Conservation (phyloP, 495 filamentous ascomycete species). For the Penicillium goetzii region DNA sequence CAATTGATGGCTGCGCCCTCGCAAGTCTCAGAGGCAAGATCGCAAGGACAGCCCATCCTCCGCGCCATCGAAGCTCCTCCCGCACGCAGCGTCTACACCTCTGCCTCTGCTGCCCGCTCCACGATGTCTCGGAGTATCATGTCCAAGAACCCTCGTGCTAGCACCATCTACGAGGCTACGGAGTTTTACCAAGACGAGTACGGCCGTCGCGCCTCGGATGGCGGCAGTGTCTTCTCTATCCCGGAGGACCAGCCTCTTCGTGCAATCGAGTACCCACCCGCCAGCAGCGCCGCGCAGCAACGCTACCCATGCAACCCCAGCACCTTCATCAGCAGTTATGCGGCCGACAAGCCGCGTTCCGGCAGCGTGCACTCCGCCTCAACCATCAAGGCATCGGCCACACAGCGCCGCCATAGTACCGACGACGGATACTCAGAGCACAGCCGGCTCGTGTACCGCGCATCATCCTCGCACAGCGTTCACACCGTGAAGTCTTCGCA, state of each 20-base stretch:
- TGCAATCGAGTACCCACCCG: slow-evolving; percentile 49
- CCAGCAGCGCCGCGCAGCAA: slow-evolving; percentile 31
- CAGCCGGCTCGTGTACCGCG: slow-evolving; percentile 28
- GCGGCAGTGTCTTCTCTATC: slow-evolving; percentile 42
- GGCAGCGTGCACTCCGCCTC: slow-evolving; percentile 46
- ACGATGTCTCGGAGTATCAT: slow-evolving; percentile 37
- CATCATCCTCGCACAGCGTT: slow-evolving; percentile 22
- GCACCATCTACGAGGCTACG: slow-evolving; percentile 48
- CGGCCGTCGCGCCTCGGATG: slow-evolving; percentile 44
- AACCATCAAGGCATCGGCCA: slow-evolving; percentile 48
- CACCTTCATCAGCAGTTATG: slow-evolving; percentile 48
- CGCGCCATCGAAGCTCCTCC: slow-evolving; percentile 51
- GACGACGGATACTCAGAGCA: slow-evolving; percentile 23
- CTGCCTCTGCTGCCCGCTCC: slow-evolving; percentile 38
- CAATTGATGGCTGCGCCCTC: slow-evolving; percentile 37
- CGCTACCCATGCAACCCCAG: slow-evolving; percentile 39
- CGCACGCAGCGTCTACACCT: slow-evolving; percentile 40
- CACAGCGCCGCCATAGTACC: slow-evolving; percentile 26
- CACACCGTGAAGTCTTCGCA: slow-evolving; percentile 21
- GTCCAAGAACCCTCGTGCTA: slow-evolving; percentile 47
- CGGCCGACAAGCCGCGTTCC: slow-evolving; percentile 38
- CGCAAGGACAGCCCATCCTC: slow-evolving; percentile 28
- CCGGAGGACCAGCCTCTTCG: slow-evolving; percentile 42
- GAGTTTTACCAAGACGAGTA: slow-evolving; percentile 43
- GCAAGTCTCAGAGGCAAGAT: slow-evolving; percentile 29